Base-by-base conservation (phyloP, 108 stramenopile species). In the Poteriospumella lacustris region DNA sequence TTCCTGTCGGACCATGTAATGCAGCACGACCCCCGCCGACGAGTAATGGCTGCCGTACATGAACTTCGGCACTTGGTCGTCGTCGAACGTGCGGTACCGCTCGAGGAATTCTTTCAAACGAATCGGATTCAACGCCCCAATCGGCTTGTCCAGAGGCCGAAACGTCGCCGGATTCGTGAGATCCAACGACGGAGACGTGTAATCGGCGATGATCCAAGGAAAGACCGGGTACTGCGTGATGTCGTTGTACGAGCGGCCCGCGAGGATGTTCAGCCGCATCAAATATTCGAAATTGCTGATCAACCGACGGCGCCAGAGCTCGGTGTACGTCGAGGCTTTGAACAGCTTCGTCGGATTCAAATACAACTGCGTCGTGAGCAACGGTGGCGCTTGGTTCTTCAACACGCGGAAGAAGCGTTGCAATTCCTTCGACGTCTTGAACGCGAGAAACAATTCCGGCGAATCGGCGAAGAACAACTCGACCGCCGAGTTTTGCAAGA, bases 211-310 rank as follows among this genome's bases (percentile, higher is more conserved):
- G n/a, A 99, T 91, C 97, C 97, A 98, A 5, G 98, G 98, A 83
- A 96, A 96, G n/a, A 99, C 95, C 26, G 98, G 98, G 84, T 99
- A 99, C 73, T 96, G 92, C 0, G 93, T 91, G 58, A 98, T 75
- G 81, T 99, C 98, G 76, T 93, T 92, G 68, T 92, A 86, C 56
- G 88, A 91, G 59, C 98, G 85, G 3, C 93, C 97, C 1, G 96
- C 95, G 2, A 94, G 91, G 34, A 90, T 87, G 87, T 99, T 99
- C 39, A 99, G 82, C 31, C 86, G 83, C 58, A 92, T 76, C 26
- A 99, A 79, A 88, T 99, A 99, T 58, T 96, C 93, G 70, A 90
- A 95, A 78, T 96, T 99, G 52, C 86, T 86, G 42, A 97, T 83
- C 34, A 28, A 39, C 1, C 85, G 34, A 26, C 33, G 24, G 12